Conservation (phyloP, 106 monocot genomes). For the Allium sativum region DNA sequence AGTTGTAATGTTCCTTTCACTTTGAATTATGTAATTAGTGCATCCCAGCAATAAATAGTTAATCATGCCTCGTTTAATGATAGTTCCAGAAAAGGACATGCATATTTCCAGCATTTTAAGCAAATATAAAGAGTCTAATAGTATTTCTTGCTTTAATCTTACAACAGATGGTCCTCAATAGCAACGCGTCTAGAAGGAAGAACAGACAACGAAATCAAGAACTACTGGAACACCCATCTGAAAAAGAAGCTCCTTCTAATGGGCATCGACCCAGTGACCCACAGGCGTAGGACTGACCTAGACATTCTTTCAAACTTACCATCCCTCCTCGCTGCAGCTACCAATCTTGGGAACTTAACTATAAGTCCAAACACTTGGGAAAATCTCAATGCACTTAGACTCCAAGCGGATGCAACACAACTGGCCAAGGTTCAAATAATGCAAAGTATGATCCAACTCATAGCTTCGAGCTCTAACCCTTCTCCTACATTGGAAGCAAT, state of each 20-base stretch:
- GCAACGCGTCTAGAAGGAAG: slow-evolving; percentile 27
- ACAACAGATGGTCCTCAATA: slow-evolving; percentile 45
- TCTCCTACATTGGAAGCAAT: neutral
- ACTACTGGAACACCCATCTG: slow-evolving; percentile 70
- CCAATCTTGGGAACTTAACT: slow-evolving; percentile 6
- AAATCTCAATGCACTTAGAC: slow-evolving; percentile 3
- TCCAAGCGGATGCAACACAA: slow-evolving; percentile 18
- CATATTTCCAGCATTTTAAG: neutral
- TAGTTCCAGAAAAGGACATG: neutral
- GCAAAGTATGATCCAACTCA: slow-evolving; percentile 12
- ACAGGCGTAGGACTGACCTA: slow-evolving; percentile 24
- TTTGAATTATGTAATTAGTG: neutral
- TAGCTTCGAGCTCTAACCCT: neutral
- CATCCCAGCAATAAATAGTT: no score
- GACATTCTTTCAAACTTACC: slow-evolving; percentile 20
- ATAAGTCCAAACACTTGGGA: neutral
- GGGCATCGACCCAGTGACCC: slow-evolving; percentile 59
- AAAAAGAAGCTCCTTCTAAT: slow-evolving; percentile 45
- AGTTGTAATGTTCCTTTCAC: neutral
- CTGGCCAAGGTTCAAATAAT: slow-evolving; percentile 23
- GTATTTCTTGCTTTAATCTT: neutral
- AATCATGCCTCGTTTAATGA: neutral
- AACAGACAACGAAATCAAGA: slow-evolving; percentile 70
- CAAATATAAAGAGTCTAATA: neutral
- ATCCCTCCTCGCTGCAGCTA: slow-evolving; percentile 6